Evolutionary conservation across 371 early-diverging fungal genomes (phyloP), one percentile per base, ranked within the genome.

Genomic region (Haplosporangium sp.): DNA sequence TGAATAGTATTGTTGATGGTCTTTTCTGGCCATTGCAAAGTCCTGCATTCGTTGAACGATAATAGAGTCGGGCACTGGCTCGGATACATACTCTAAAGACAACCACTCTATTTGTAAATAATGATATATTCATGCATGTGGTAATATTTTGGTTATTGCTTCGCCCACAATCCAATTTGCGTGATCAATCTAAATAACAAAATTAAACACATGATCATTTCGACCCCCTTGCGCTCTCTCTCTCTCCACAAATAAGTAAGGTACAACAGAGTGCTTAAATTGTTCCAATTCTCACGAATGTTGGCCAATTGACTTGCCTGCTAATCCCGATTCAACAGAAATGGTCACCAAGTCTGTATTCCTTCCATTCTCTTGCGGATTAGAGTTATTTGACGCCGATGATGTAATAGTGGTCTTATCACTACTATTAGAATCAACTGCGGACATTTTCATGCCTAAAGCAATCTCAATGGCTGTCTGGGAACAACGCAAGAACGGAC

Each of bases 11-110:
- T 67, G 68, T 35, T 74, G 72, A 27, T 81, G 75, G 11, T 81
- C 82, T 7, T 69, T 53, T 10, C 82, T 52, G 9, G 82, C 52
- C 66, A 72, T 57, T 5, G 82, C 82, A 58, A 81, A 81, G 20
- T 81, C 82, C 53, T 81, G 82, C 67, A 81, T 81, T 42, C 82
- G 64, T 44, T 81, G 82, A n/a, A 81, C 69, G 19, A 81, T 81
- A 50, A 81, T 75, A 6, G 82, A 75, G 11, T 75, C 72, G 0
- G 82, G 76, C 6, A 72, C 75, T 53, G 65, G 76, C n/a, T 63
- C 72, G 35, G 76, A 60, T 3, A 75, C 72, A n/a, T 81, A 75
- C n/a, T 61, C 72, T 1, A 75, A 20, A 4, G 82, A 81, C 2
- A 81, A 69, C 82, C 82, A 81, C 59, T 81, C 82, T 79, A 47